These are phyloP conservation scores for Agaricus subrufescens DNA, from an alignment of 768 basidiomycete genomes.

Conservation along the genomic window DNA sequence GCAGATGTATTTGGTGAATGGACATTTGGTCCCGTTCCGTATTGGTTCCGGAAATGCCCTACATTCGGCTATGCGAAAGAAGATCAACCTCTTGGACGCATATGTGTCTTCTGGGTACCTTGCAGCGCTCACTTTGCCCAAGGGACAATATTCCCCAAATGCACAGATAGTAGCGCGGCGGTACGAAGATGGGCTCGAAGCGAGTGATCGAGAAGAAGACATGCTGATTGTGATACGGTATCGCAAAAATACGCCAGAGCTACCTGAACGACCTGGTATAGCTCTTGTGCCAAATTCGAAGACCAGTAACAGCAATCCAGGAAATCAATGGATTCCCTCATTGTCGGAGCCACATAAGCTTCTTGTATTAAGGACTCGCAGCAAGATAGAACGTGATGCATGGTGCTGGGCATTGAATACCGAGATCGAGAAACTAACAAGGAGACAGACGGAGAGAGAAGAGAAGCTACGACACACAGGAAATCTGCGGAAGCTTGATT, in stretches of 20 bases:
- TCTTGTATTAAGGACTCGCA: slow-evolving; percentile 68
- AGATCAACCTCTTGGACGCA: slow-evolving; percentile 63
- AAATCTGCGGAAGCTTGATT: slow-evolving; percentile 35
- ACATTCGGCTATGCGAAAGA: slow-evolving; percentile 49
- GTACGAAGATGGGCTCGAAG: slow-evolving; percentile 88
- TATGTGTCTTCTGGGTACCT: slow-evolving; percentile 88
- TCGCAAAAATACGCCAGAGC: slow-evolving; percentile 33
- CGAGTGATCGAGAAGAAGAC: slow-evolving; percentile 84
- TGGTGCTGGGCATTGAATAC: slow-evolving; percentile 94
- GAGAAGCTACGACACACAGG: slow-evolving; percentile 61
- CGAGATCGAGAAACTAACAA: slow-evolving; percentile 80
- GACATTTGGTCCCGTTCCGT: slow-evolving; percentile 69
- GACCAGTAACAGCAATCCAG: not conserved
- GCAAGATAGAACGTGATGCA: slow-evolving; percentile 82
- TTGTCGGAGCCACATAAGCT: slow-evolving; percentile 57
- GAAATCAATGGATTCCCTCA: slow-evolving; percentile 34
- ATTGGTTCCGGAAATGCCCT: slow-evolving; percentile 55
- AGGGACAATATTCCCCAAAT: slow-evolving; percentile 58
- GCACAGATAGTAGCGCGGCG: slow-evolving; percentile 54
- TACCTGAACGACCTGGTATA: slow-evolving; percentile 22
- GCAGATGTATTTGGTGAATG: slow-evolving; percentile 71
- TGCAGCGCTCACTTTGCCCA: slow-evolving; percentile 60
- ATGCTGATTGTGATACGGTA: slow-evolving; percentile 82
- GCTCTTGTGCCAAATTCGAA: slow-evolving; percentile 17
- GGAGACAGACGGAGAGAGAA: slow-evolving; percentile 62